phyloP scores from a whole-genome alignment of 257 asterid species.

The Asclepias syriaca region DNA sequence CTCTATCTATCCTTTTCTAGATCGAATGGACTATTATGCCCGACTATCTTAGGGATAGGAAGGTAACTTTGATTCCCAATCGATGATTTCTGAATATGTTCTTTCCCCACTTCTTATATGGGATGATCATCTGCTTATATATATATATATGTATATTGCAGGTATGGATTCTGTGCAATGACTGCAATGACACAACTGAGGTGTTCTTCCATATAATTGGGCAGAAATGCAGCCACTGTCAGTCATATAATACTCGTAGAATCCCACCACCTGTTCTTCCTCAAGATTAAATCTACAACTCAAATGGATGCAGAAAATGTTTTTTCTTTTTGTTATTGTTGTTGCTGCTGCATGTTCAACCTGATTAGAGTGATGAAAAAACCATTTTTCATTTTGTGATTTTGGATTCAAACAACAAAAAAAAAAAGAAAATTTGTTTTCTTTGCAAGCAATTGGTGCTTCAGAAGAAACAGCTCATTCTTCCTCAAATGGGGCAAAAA shows the following conservation, averaged over 20 bases:
- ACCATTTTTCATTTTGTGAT: not conserved
- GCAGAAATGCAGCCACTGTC: constrained; percentile 86
- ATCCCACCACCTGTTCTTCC: constrained; percentile 88
- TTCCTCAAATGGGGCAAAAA: not conserved
- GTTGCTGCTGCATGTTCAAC: not conserved
- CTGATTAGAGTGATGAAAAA: not conserved
- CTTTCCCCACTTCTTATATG: not conserved
- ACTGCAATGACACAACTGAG: constrained; percentile 89
- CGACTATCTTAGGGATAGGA: constrained; percentile 72
- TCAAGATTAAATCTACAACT: constrained; percentile 24
- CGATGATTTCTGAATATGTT: not conserved
- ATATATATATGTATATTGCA: constrained; percentile 15
- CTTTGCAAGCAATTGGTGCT: constrained; percentile 21
- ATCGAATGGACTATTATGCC: constrained; percentile 85
- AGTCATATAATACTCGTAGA: constrained; percentile 79
- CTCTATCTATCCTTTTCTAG: constrained; percentile 24
- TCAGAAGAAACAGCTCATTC: constrained; percentile 12
- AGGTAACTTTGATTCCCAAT: constrained; percentile 38
- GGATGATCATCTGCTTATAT: not conserved
- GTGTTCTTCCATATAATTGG: constrained; percentile 87
- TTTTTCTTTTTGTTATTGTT: not conserved
- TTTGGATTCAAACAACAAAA: not conserved
- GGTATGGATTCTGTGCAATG: constrained; percentile 96
- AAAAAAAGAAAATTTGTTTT: not conserved
- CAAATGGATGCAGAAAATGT: constrained; percentile 4